phyloP scores from a whole-genome alignment of 1,139 yeast genomes.

The Lodderomyces oxycetoniae region DNA sequence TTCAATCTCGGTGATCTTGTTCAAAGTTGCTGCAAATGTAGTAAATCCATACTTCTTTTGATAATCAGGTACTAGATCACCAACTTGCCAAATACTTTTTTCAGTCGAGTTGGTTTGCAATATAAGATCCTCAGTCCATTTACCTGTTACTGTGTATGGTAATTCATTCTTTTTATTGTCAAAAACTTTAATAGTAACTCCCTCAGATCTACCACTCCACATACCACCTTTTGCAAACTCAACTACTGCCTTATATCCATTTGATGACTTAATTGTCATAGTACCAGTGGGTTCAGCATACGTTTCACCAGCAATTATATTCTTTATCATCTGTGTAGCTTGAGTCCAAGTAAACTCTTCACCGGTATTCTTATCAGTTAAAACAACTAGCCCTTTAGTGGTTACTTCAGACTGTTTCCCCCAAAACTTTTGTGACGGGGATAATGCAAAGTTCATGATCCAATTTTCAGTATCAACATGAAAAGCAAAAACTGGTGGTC shows the following conservation, averaged over 20 bases:
- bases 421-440: conserved; percentile 91
- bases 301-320: conserved; percentile 90
- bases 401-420: conserved; percentile 86
- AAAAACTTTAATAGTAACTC: conserved; percentile 53
- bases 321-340: conserved; percentile 79
- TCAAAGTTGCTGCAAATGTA: conserved; percentile 72
- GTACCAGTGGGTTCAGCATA: conserved; percentile 84
- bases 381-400: conserved; percentile 63
- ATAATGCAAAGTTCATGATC: conserved; percentile 70
- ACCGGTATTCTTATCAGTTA: conserved; percentile 56
- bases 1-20: conserved; percentile 72
- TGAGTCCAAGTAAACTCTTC: conserved; percentile 75
- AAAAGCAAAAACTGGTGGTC: conserved; percentile 79
- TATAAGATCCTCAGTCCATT: conserved; percentile 67
- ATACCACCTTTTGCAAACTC: conserved; percentile 70
- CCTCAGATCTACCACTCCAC: conserved; percentile 88
- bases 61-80: conserved; percentile 55
- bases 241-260: conserved; percentile 63
- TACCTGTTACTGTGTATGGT: conserved; percentile 53
- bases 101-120: conserved; percentile 40
- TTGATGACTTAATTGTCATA: conserved; percentile 61
- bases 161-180: conserved; percentile 34
- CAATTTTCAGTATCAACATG: conserved; percentile 70
- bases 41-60: conserved; percentile 80
- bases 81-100: conserved; percentile 60